Evolutionary conservation across 306 rosid genomes (phyloP).

Genomic region (Vicia faba): DNA sequence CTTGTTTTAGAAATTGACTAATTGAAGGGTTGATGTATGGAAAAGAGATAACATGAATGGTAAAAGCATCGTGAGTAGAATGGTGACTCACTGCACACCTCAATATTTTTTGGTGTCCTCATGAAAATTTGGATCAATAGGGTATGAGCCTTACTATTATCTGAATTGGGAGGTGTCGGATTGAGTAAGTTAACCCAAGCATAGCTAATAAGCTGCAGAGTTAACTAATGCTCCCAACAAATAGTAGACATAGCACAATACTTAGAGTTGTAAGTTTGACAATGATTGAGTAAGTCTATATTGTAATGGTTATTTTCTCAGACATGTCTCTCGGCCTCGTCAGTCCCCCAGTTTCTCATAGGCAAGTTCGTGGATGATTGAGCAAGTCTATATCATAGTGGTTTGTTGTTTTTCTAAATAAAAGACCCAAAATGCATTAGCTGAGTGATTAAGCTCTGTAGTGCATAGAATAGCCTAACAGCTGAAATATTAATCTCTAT

Average conservation of each 20-base stretch:
- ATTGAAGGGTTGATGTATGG: slow-evolving; percentile 7
- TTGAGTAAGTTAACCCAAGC: not conserved
- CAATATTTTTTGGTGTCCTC: not conserved
- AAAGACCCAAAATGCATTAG: not conserved
- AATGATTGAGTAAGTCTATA: not conserved
- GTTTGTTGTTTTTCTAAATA: not conserved
- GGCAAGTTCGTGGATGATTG: not conserved
- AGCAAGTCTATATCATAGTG: not conserved
- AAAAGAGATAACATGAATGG: not conserved
- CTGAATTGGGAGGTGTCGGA: not conserved
- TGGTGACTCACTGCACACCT: not conserved
- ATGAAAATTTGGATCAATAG: not conserved
- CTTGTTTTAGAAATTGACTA: slow-evolving; percentile 5
- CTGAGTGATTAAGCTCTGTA: not conserved
- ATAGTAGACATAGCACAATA: not conserved
- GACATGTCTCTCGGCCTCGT: not conserved
- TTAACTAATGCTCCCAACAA: slow-evolving; percentile 8
- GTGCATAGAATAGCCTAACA: not conserved
- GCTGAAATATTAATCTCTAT: not conserved
- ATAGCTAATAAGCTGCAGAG: not conserved
- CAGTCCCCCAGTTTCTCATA: not conserved
- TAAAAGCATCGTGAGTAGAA: not conserved
- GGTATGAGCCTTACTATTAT: not conserved
- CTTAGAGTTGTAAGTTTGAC: not conserved
- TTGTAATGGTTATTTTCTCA: not conserved